Base-by-base conservation (phyloP, 176 grass and related monocot species). In the Cenchrus purpureus region DNA sequence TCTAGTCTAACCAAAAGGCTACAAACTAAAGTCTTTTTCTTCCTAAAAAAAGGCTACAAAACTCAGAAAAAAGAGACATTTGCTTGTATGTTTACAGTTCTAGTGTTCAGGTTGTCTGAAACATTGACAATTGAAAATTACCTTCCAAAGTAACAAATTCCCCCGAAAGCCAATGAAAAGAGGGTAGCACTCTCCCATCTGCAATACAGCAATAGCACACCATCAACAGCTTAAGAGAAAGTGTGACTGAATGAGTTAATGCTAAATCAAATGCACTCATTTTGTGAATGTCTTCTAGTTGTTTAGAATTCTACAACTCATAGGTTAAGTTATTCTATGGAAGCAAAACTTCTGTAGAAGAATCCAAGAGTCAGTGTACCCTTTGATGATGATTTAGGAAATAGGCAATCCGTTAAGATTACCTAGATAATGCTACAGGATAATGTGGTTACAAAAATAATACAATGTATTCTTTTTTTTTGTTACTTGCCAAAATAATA, bases 111-210 rank as follows among this genome's bases (percentile, higher is more conserved):
- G 20, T 72, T 82, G 29, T 46, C 51, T 86, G 78, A 76, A 29
- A 48, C 52, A 81, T 11, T 72, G 79, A 73, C 53, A 77, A 31
- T 63, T 62, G 58, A 55, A 49, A 37, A 16, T 73, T 74, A 95
- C 95, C 91, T 98, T 92, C 93, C 93, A 82, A 93, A 93, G 83
- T 95, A 98, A 77, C 95, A 95, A 87, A 98, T 51, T 12, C 93
- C 95, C 29, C 95, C 95, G 58, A 95, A 98, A 85, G 83, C 88
- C 61, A 98, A 71, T 50, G 95, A 98, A 98, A 95, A 98, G 8
- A 95, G 60, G 55, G 85, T 82, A 80, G 93, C 91, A 49, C 93
- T 95, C 85, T 93, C 93, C 95, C 93, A 98, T 90, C 93, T 98
- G 91, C n/a, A n/a, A n/a, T n/a, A n/a, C n/a, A n/a, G n/a, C 64